Base-by-base conservation (phyloP, 2,329 filamentous ascomycete genomes). In the Juglanconis sp. region DNA sequence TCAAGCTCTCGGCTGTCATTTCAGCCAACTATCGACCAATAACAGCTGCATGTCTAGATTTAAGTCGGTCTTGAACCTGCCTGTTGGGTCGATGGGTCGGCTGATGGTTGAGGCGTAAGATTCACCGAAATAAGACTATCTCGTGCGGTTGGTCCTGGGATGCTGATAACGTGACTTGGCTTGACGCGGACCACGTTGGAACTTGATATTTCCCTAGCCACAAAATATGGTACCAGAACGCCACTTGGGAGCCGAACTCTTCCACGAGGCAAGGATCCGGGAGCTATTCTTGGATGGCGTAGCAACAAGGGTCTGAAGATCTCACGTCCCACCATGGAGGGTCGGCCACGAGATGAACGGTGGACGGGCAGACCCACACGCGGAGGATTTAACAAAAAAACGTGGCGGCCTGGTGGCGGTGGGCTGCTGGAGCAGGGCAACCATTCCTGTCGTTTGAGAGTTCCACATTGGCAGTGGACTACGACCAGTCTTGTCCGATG, bases 401-500 rank as follows among this genome's bases (percentile, higher is more conserved):
- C 53, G 53, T 56, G 53, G n/a, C 49, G 53, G 10, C 35, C 17
- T 38, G 17, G 53, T 40, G 10, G 10, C 38, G 10, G 10, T 40
- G 38, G 3, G 15, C 8, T 15, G 15, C 31, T 49, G 15, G 34
- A 36, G 11, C 53, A 55, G 40, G 40, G 40, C 48, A 36, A 3
- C 31, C 34, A 30, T 30, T 40, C 53, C 53, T 49, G 17, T 48
- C 36, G 53, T 56, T 49, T 54, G 32, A 56, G 35, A 13, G 31
- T 56, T 44, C 17, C 44, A 56, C 40, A 49, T 48, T n/a, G 53
- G 42, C 42, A 44, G 32, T 34, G 24, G 34, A 49, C 44, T 56
- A 44, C 53, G 53, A 31, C 44, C 53, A 38, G 42, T 34, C 53
- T 56, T 56, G 42, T 44, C 47, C 53, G 53, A 56, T 56, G 17